Conservation (phyloP, 345 rosid species). For the Gossypium raimondii region DNA sequence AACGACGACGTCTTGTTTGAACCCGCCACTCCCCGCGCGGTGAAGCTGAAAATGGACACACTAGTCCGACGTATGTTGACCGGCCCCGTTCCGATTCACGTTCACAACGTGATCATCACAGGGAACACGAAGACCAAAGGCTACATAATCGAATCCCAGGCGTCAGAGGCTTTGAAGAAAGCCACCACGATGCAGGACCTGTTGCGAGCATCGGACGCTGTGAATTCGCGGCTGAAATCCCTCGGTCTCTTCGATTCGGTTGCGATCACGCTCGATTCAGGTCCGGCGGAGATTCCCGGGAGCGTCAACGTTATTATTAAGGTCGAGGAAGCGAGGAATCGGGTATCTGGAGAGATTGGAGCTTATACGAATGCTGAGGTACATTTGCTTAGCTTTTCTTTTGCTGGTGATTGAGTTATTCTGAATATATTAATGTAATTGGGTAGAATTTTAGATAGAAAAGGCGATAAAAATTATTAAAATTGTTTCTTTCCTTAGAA, state of each 20-base stretch:
- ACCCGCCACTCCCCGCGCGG: conserved; percentile 27
- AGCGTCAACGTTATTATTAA: conserved; percentile 71
- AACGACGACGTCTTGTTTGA: conserved; percentile 28
- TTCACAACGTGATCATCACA: conserved; percentile 70
- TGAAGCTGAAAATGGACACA: conserved; percentile 38
- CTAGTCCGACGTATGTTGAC: conserved; percentile 44
- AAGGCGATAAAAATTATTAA: neutral
- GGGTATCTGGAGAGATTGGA: conserved; percentile 66
- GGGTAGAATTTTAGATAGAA: neutral
- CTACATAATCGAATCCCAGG: conserved; percentile 61
- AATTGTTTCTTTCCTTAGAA: neutral
- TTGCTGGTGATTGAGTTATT: conserved; percentile 3
- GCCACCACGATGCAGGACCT: conserved; percentile 71
- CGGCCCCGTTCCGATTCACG: conserved; percentile 63
- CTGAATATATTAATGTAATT: neutral
- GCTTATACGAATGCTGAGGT: conserved; percentile 75
- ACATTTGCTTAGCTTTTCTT: conserved; percentile 1
- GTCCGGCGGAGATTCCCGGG: conserved; percentile 86
- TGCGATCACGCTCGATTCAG: conserved; percentile 72
- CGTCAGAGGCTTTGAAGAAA: conserved; percentile 45
- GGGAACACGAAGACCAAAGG: conserved; percentile 87
- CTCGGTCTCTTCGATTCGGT: conserved; percentile 81
- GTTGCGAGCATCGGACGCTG: conserved; percentile 53
- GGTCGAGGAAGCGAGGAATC: conserved; percentile 58
- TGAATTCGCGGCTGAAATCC: conserved; percentile 56